Evolutionary conservation across 2,329 filamentous ascomycete genomes (phyloP), one percentile per base, ranked within the genome.

Genomic region (Diaporthe citri): DNA sequence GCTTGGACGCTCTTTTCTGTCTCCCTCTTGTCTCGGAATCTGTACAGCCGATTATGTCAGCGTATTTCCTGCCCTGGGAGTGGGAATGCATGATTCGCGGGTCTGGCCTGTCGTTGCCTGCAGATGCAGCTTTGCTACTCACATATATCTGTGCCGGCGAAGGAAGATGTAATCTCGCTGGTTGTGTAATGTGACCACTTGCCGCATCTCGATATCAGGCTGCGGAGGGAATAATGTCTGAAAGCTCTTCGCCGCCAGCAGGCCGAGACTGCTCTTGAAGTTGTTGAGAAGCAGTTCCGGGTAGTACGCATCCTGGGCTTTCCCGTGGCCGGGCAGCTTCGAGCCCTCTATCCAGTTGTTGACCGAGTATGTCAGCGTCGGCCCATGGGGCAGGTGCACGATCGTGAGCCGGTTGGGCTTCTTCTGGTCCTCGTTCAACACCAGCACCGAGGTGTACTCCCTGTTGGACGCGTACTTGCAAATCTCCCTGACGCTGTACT

Each of bases 141-240:
- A 72, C 73, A 76, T 75, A 31, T 76, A 76, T 73, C 75, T 75
- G 70, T 76, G 75, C 34, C 96, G 89, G 7, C 97, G 90, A 70
- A 98, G 89, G 83, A 99, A 99, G 79, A 98, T 97, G 84, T 96
- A 98, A 84, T 98, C 96, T 77, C 96, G 93, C 86, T 98, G 96
- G 80, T 98, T 98, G 84, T 98, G 95, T 71, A 98, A 85, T 0
- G 96, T 98, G 12, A 98, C 92, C 1, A 98, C 96, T 81, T 98
- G 96, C 34, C 96, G 88, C 6, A 96, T 96, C 78, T 93, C 89
- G 8, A 98, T 87, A 80, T 98, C 95, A 0, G 97, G 96, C 57
- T 91, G 90, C 0, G 93, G 90, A 0, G 96, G 97, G 84, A 95
- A 97, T 39, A 97, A 84, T 0, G 90, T 91, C 77, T 93, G 90